Percentiles rank a stretch among this genome's conserved stretches.
Evolutionary conservation across 2,329 filamentous ascomycete species (phyloP).

Genomic region (Penicillium sp.): DNA sequence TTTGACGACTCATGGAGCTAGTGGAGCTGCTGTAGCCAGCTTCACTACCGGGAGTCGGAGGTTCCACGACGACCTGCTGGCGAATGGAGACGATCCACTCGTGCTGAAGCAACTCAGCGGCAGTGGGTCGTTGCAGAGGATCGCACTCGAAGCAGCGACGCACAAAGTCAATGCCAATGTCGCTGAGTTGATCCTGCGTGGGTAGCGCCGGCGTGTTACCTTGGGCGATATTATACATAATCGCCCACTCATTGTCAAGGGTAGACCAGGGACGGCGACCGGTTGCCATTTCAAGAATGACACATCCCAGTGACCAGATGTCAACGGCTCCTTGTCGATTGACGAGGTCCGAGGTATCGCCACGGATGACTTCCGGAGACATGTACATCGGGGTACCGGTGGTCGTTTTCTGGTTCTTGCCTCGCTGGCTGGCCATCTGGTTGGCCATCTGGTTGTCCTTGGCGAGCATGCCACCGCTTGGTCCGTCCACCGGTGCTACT

Average conservation of each 20-base stretch:
- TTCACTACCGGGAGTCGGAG: slow-evolving; percentile 35
- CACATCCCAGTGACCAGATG: slow-evolving; percentile 93
- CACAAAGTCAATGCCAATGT: slow-evolving; percentile 80
- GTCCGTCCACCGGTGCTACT: slow-evolving; percentile 59
- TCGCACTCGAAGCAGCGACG: slow-evolving; percentile 80
- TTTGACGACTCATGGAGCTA: slow-evolving; percentile 25
- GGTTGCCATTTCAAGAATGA: slow-evolving; percentile 96
- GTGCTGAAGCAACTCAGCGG: slow-evolving; percentile 85
- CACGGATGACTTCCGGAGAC: slow-evolving; percentile 97
- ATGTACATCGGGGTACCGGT: slow-evolving; percentile 99
- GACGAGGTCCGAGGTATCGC: slow-evolving; percentile 64
- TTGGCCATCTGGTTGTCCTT: slow-evolving; percentile 28
- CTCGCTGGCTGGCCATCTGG: slow-evolving; percentile 26
- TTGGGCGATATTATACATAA: slow-evolving; percentile 99
- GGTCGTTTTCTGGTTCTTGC: slow-evolving; percentile 74
- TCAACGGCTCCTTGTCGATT: slow-evolving; percentile 83
- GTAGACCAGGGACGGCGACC: slow-evolving; percentile 90
- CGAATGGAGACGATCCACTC: slow-evolving; percentile 67
- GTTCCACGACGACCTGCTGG: slow-evolving; percentile 43
- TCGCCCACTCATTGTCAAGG: slow-evolving; percentile 98
- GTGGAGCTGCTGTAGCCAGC: slow-evolving; percentile 28
- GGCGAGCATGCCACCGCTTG: slow-evolving; percentile 40
- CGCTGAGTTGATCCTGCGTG: slow-evolving; percentile 72
- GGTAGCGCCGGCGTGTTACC: slow-evolving; percentile 88
- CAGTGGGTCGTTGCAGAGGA: slow-evolving; percentile 69